Evolutionary conservation across 371 early-diverging fungal genomes (phyloP).

Genomic region (Mortierella sp.): DNA sequence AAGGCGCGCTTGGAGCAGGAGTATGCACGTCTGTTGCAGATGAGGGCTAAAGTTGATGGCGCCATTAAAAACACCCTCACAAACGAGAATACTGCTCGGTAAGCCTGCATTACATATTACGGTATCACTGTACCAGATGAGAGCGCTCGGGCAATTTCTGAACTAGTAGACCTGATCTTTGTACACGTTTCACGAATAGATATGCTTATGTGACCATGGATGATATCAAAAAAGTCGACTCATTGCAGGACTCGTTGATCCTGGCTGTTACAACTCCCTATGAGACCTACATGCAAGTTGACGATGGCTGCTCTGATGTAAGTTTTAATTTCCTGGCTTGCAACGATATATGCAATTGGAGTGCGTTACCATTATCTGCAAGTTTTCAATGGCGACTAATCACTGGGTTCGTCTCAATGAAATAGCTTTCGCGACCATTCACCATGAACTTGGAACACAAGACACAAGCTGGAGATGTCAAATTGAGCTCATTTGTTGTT

Average conservation of each 20-base stretch:
- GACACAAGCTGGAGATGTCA: constrained; percentile 45
- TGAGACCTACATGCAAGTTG: constrained; percentile 49
- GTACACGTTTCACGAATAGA: constrained; percentile 13
- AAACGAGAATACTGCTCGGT: constrained; percentile 43
- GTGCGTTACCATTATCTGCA: too few species aligned
- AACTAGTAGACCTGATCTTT: background rate
- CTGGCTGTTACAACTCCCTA: constrained; percentile 47
- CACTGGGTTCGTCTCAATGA: too few species aligned
- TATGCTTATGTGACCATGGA: constrained; percentile 48
- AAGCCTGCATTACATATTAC: constrained; percentile 2
- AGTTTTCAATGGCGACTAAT: too few species aligned
- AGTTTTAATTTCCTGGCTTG: background rate
- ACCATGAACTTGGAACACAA: constrained; percentile 55
- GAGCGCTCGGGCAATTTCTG: constrained; percentile 7
- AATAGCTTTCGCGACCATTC: constrained; percentile 45
- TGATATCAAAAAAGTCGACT: constrained; percentile 51
- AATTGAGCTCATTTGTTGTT: constrained; percentile 35
- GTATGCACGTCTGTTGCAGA: constrained; percentile 24
- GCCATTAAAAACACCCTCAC: constrained; percentile 42
- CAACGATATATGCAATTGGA: too few species aligned
- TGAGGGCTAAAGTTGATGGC: constrained; percentile 39
- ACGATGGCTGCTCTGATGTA: constrained; percentile 37
- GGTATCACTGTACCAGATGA: background rate
- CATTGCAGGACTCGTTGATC: constrained; percentile 47
- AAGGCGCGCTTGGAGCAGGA: constrained; percentile 33